Base-by-base conservation (phyloP, 164 flowering plant species). In the Annona cherimola region DNA sequence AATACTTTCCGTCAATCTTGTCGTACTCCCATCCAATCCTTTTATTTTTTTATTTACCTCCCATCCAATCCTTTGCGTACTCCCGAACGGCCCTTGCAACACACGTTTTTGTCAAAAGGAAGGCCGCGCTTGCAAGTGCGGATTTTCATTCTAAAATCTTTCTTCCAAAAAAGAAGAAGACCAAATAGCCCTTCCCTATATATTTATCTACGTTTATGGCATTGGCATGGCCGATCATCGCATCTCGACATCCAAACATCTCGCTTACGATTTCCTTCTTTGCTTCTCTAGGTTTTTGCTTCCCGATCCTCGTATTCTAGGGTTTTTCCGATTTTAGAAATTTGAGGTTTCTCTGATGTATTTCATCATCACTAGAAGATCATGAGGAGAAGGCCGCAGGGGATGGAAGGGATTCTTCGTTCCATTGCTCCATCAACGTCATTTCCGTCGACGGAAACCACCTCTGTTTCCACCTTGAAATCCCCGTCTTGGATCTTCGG, bases 401-500 rank as follows among this genome's bases (percentile, higher is more conserved):
- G 16, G 41, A 63, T 63, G 14, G 67, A 43, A 63, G 67, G 12
- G 43, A 64, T 64, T 40, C 44, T 44, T 40, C 67, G 40, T n/a
- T 40, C 19, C 4, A 3, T 64, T 0, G 12, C 67, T 40, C 67
- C 67, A 64, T 40, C 65, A 20, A 4, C 67, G 44, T 41, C 18
- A 42, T 11, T 35, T 14, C n/a, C 40, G 40, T 14, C 39, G 9
- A 18, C 63, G 7, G 40, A 20, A 6, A 39, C 45, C 19, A 63
- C 11, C 42, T 67, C 54, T 63, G 73, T 67, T 70, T 7, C 46
- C 12, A 73, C 57, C 35, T 42, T 70, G n/a, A 61, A 42, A 4
- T 12, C 77, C 20, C 77, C 80, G 72, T 71, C 69, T 4, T 88
- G 89, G 91, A 69, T 85, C 7, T 67, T 65, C 8, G 79, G 81